These are phyloP conservation scores for Backusella tarrabulga DNA, from an alignment of 192 early-diverging fungal genomes.

Conservation along the genomic window DNA sequence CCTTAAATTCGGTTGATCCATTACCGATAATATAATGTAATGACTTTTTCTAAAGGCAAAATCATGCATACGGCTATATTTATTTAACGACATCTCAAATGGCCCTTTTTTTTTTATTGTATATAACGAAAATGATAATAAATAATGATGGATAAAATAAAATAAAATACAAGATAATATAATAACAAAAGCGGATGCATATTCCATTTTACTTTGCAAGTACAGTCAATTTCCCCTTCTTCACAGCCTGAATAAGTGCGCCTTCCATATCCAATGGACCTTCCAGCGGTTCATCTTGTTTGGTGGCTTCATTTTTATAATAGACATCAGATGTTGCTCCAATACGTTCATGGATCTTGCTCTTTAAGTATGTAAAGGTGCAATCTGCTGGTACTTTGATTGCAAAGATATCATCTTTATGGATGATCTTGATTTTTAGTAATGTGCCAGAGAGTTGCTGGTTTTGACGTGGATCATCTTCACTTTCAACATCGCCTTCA, in stretches of 20 bases:
- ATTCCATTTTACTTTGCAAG: neutral
- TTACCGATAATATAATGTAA: neutral
- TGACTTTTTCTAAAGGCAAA: too few species aligned
- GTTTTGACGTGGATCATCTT: slow-evolving; percentile 14
- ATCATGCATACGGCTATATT: too few species aligned
- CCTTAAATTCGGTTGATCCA: neutral
- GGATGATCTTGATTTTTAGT: slow-evolving; percentile 65
- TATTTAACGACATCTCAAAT: neutral
- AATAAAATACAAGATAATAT: neutral
- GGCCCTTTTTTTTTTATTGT: neutral
- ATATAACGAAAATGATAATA: neutral
- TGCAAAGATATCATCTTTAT: slow-evolving; percentile 63
- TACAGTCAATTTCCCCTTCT: slow-evolving; percentile 48
- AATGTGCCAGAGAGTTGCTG: neutral
- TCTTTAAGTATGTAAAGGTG: slow-evolving; percentile 48
- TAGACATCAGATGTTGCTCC: neutral
- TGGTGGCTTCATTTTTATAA: slow-evolving; percentile 40
- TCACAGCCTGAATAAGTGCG: slow-evolving; percentile 34
- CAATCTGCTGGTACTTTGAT: slow-evolving; percentile 57
- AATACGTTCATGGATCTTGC: slow-evolving; percentile 54
- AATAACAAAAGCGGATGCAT: neutral
- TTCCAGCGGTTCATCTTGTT: slow-evolving; percentile 23
- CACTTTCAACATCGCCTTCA: slow-evolving; percentile 49
- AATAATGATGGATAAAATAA: neutral
- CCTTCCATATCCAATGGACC: slow-evolving; percentile 39